A percentile compares a stretch with the other conserved stretches of the same genome.
Conservation (phyloP, 371 early-diverging fungal species). For the Mucor mucedo region DNA sequence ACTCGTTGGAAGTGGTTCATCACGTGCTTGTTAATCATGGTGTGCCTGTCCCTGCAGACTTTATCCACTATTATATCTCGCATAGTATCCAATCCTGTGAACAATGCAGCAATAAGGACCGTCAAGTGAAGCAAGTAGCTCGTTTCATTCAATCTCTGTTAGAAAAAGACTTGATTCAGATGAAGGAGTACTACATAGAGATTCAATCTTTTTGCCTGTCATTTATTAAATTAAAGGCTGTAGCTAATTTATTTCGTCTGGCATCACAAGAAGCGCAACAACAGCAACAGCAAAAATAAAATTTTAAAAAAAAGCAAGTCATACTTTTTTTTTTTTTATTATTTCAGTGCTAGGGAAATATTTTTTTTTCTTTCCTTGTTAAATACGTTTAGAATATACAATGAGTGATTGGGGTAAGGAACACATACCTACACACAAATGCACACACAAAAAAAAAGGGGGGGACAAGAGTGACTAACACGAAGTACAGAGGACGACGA, state of each 20-base stretch:
- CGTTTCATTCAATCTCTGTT: slow-evolving; percentile 72
- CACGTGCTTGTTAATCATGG: slow-evolving; percentile 48
- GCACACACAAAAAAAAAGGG: slow-evolving; percentile 11
- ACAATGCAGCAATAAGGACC: slow-evolving; percentile 53
- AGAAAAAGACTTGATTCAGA: slow-evolving; percentile 56
- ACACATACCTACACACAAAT: too few species aligned
- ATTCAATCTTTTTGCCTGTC: slow-evolving; percentile 55
- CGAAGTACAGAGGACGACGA: slow-evolving; percentile 37
- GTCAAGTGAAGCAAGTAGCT: slow-evolving; percentile 72
- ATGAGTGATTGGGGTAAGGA: slow-evolving; percentile 77
- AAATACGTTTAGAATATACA: neutral
- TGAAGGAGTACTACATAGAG: slow-evolving; percentile 67
- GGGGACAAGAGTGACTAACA: neutral
- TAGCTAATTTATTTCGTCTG: slow-evolving; percentile 37
- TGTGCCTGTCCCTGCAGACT: slow-evolving; percentile 48
- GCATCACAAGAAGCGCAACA: slow-evolving; percentile 36
- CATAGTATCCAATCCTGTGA: slow-evolving; percentile 73
- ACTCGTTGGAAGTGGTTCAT: slow-evolving; percentile 72
- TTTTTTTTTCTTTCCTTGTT: slow-evolving; percentile 1
- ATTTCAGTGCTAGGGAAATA: too few species aligned
- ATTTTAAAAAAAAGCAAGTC: slow-evolving; percentile 7
- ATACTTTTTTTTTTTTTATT: slow-evolving; percentile 2
- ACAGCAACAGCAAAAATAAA: slow-evolving; percentile 2
- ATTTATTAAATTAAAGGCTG: slow-evolving; percentile 34
- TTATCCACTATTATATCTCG: slow-evolving; percentile 68